Base-by-base conservation (phyloP, 352 stramenopile genomes). In the Phytophthora nicotianae region DNA sequence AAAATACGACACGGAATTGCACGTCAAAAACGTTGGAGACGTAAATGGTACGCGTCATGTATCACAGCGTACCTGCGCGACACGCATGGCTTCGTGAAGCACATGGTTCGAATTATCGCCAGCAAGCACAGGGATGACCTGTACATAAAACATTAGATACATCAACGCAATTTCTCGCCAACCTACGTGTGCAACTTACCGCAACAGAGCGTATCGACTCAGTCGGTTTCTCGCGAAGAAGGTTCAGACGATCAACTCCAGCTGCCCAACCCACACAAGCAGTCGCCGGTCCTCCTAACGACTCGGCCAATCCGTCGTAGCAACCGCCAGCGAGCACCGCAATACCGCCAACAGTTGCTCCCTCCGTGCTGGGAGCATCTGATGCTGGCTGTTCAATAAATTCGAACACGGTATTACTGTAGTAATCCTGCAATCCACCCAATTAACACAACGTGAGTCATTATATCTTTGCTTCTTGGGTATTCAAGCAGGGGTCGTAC, bases 401-500 rank as follows among this genome's bases (percentile, higher is more conserved):
- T 62, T 96, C 88, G 49, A 96, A 96, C 3, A 96, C 86, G 1
- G 88, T 96, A 65, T 95, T 78, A 58, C 86, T 95, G 68, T 96
- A 96, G 68, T 96, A 96, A 58, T 96, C 88, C 88, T 96, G 45
- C 3, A n/a, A 50, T 5, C 16, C 11, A 5, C 56, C 21, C 41
- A 37, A 48, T 50, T 5, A 24, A 32, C 47, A 59, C 23, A 43
- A 33, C 48, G 27, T 57, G 11, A 64, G 45, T 14, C 6, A n/a
- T 17, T 50, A 23, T 14, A 50, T 16, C 20, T 21, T 50, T 29
- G 23, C 8, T 1, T 43, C 19, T 32, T 13, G 21, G 19, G 24
- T 5, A 24, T 8, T 29, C n/a, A 27, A 41, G 11, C 24, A 27
- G 17, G 5, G 10, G 27, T 48, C 61, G 21, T 72, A 95, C 88